Conservation (phyloP, 2,329 filamentous ascomycete species). For the Colletotrichum ledebouriae region DNA sequence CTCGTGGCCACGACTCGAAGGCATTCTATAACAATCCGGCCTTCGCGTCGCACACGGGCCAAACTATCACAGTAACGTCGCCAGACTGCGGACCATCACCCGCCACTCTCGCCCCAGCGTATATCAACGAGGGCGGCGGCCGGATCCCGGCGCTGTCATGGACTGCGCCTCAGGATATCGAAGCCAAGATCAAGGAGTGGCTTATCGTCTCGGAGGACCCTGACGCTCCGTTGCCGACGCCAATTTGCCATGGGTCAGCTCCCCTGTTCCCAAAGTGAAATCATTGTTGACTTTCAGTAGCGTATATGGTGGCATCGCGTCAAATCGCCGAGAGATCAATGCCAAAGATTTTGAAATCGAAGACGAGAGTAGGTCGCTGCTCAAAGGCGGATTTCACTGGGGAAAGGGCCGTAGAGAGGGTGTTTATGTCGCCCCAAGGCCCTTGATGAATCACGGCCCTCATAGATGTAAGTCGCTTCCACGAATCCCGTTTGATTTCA, state of each 20-base stretch:
- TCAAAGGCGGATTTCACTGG: conserved; percentile 62
- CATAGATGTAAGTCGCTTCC: conserved; percentile 59
- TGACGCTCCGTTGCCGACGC: conserved; percentile 59
- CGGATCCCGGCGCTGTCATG: conserved; percentile 58
- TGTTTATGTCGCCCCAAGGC: conserved; percentile 61
- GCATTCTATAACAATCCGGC: conserved; percentile 54
- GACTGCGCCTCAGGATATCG: conserved; percentile 50
- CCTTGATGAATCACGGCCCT: conserved; percentile 63
- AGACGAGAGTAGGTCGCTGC: conserved; percentile 46
- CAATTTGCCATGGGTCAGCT: conserved; percentile 60
- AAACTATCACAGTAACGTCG: conserved; percentile 55
- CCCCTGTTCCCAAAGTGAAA: background rate
- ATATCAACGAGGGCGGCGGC: conserved; percentile 55
- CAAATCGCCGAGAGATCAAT: conserved; percentile 50
- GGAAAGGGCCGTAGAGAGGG: conserved; percentile 56
- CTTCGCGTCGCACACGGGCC: conserved; percentile 51
- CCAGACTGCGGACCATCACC: conserved; percentile 56
- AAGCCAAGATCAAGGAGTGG: conserved; percentile 56
- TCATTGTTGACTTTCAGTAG: conserved; percentile 13
- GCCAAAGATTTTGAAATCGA: conserved; percentile 54
- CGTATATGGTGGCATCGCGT: conserved; percentile 57
- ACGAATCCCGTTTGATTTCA: background rate
- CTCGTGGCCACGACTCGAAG: conserved; percentile 54
- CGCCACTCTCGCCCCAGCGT: conserved; percentile 52
- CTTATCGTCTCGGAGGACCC: conserved; percentile 62